These are phyloP conservation scores for Phytophthora cactorum DNA, from an alignment of 352 stramenopile genomes.

Conservation along the genomic window DNA sequence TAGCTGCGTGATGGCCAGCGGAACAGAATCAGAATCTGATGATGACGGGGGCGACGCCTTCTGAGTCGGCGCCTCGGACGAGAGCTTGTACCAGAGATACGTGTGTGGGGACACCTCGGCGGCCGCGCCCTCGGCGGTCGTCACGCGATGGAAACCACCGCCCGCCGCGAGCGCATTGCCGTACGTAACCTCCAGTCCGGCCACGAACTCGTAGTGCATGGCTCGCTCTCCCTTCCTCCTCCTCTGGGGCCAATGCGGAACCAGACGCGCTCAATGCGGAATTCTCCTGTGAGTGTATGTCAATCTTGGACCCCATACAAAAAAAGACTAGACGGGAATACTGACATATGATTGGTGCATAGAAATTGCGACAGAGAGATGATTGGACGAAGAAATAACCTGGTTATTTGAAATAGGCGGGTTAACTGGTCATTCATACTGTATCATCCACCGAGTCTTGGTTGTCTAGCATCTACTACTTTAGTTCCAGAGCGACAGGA, in stretches of 20 bases:
- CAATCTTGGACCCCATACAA: slow-evolving; percentile 19
- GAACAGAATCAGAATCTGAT: slow-evolving; percentile 3
- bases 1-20: slow-evolving; percentile 60
- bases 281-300: background rate
- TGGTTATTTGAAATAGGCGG: background rate
- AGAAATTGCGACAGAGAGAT: background rate
- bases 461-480: slow-evolving; percentile 14
- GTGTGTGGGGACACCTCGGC: slow-evolving; percentile 83
- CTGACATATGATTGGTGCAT: slow-evolving; percentile 6
- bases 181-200: slow-evolving; percentile 84
- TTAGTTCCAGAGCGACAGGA: slow-evolving; percentile 37
- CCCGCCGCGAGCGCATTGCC: slow-evolving; percentile 83
- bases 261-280: slow-evolving; percentile 9
- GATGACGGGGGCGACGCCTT: background rate
- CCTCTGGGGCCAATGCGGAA: slow-evolving; percentile 11
- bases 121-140: slow-evolving; percentile 69
- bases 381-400: slow-evolving; percentile 9
- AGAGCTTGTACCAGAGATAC: slow-evolving; percentile 87
- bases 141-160: slow-evolving; percentile 85
- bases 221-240: background rate
- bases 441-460: background rate
- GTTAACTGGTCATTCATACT: background rate
- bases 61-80: slow-evolving; percentile 15
- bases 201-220: slow-evolving; percentile 81
- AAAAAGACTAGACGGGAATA: slow-evolving; percentile 7